Base-by-base conservation (phyloP, 768 basidiomycete species). In the Suillus placidus region DNA sequence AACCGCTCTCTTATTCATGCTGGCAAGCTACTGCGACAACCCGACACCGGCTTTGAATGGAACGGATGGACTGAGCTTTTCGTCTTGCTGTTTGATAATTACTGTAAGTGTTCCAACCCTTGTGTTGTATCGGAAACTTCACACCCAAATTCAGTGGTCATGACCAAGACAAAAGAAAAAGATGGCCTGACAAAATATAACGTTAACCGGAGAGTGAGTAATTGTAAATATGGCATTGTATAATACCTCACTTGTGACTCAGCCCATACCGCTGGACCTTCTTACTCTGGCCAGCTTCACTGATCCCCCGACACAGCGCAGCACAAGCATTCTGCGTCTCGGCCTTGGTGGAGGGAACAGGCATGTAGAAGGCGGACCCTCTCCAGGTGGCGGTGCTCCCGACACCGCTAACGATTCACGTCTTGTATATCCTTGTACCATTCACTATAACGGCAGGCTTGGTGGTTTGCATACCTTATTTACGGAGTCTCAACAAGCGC, bases 231-330 rank as follows among this genome's bases (percentile, higher is more conserved):
- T 13, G 26, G 49, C 10, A 35, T 4, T 23, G 30, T 60, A 20
- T 23, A 3, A 14, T 20, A 63, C 38, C 49, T 62, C 20, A 61
- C 69, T 42, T 58, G 18, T 66, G 14, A 62, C 42, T 23, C 68
- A 97, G 94, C 96, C 97, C 0, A 93, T 99, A 52, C 96, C 97
- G 20, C 80, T 99, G 66, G 95, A 97, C 71, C 82, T 99, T 5
- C 81, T 99, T 14, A 92, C 91, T 7, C 83, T 96, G 34, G 90
- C 92, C 62, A 90, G 88, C 74, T 94, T 96, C 77, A 87, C 84
- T 30, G 94, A 96, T 70, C 84, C 88, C 0, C 86, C 94, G 0
- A 89, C 90, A 0, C 90, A 92, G 71, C 87, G 94, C 30, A 84
- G 87, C 40, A 82, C 87, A 23, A 91, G 93, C 30, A 81, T 95